Evolutionary conservation across 2,329 filamentous ascomycete genomes (phyloP).

Genomic region (Pyricularia grisea): DNA sequence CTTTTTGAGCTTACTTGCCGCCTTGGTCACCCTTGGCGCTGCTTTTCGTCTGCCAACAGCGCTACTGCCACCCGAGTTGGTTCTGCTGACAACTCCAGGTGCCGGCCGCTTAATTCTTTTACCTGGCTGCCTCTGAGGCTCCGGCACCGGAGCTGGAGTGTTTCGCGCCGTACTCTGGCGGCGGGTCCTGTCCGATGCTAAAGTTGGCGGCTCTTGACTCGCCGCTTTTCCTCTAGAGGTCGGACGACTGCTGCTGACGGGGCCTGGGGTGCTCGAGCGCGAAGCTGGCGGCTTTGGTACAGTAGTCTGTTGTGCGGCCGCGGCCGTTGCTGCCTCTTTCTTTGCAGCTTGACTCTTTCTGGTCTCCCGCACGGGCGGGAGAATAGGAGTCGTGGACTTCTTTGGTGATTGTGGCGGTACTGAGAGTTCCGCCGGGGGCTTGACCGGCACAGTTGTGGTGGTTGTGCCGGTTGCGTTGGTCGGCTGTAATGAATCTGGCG

Average conservation of each 20-base stretch:
- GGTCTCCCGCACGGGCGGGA: slow-evolving; percentile 22
- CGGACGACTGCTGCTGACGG: slow-evolving; percentile 31
- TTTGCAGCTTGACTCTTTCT: slow-evolving; percentile 18
- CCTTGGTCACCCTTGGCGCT: slow-evolving; percentile 55
- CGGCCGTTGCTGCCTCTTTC: slow-evolving; percentile 8
- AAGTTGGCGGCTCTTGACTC: slow-evolving; percentile 40
- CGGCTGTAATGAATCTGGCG: slow-evolving; percentile 9
- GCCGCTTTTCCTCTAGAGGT: slow-evolving; percentile 41
- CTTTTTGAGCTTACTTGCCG: slow-evolving; percentile 25
- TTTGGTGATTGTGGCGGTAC: slow-evolving; percentile 18
- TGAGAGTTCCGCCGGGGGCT: slow-evolving; percentile 20
- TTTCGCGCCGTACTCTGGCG: slow-evolving; percentile 48
- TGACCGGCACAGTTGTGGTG: slow-evolving; percentile 15
- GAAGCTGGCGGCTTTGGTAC: slow-evolving; percentile 9
- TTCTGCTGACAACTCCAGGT: slow-evolving; percentile 60
- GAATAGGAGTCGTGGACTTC: slow-evolving; percentile 24
- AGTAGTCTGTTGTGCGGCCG: slow-evolving; percentile 8
- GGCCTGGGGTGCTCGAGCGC: slow-evolving; percentile 15
- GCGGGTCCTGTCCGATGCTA: slow-evolving; percentile 43
- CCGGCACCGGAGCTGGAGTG: slow-evolving; percentile 42
- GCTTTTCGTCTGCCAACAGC: slow-evolving; percentile 65
- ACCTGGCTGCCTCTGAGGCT: slow-evolving; percentile 19
- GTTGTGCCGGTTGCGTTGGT: slow-evolving; percentile 8
- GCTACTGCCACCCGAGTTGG: slow-evolving; percentile 50
- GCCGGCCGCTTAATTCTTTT: slow-evolving; percentile 61